phyloP scores from a whole-genome alignment of 305 asterid genomes.

The Rubia tinctorum region DNA sequence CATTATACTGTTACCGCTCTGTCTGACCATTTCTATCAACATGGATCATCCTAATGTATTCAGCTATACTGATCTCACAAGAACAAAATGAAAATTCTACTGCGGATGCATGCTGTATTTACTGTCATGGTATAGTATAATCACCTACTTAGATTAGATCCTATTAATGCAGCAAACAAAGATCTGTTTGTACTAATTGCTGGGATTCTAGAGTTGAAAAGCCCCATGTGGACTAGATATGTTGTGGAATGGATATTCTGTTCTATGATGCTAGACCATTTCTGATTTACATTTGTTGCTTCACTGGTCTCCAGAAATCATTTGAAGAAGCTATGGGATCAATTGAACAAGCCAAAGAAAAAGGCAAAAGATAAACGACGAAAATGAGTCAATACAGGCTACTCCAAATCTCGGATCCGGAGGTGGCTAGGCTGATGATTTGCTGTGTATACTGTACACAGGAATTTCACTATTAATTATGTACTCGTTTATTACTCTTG shows the following conservation, averaged over 20 bases:
- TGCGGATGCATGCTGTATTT: not conserved
- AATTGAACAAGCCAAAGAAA: constrained; percentile 64
- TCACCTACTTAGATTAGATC: not conserved
- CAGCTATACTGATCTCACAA: not conserved
- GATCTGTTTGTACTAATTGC: not conserved
- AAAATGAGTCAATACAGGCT: not conserved
- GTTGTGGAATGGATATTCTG: not conserved
- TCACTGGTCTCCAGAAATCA: constrained; percentile 53
- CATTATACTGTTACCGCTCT: not conserved
- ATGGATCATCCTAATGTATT: not conserved
- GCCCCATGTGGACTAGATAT: not conserved
- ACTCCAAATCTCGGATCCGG: too few relatives aligned
- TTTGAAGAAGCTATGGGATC: constrained; percentile 80
- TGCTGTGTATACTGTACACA: not conserved
- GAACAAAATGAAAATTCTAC: not conserved
- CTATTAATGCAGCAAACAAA: not conserved
- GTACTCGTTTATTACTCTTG: not conserved
- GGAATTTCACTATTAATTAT: not conserved
- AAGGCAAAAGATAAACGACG: constrained; percentile 34
- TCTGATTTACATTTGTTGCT: not conserved
- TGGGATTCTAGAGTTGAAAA: not conserved
- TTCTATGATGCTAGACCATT: not conserved
- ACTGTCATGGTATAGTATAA: not conserved
- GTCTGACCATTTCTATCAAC: not conserved
- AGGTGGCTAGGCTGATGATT: not conserved